phyloP scores from a whole-genome alignment of 352 stramenopile genomes.

The Blastocystis hominis region DNA sequence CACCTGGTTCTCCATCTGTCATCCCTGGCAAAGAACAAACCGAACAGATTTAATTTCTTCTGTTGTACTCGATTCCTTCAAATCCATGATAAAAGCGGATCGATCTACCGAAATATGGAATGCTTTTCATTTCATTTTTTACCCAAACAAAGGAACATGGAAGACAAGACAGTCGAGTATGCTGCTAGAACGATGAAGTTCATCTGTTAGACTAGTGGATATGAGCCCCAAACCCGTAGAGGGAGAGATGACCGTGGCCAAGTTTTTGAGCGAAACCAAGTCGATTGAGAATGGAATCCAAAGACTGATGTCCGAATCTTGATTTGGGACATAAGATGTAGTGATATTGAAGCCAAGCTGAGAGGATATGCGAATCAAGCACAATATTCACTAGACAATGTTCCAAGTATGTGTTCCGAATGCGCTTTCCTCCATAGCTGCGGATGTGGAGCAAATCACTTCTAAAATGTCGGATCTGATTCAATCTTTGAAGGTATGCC shows the following conservation, averaged over 20 bases:
- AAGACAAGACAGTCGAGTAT: background rate
- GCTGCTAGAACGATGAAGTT: no score
- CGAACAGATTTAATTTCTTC: slow-evolving; percentile 8
- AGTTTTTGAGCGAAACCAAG: slow-evolving; percentile 38
- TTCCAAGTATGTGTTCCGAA: background rate
- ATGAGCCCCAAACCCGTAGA: background rate
- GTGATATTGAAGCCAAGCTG: slow-evolving; percentile 47
- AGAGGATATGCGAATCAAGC: slow-evolving; percentile 47
- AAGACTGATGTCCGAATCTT: background rate
- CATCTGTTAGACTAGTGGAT: slow-evolving; percentile 12
- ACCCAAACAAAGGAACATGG: background rate
- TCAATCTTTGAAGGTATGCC: background rate
- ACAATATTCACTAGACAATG: slow-evolving; percentile 48
- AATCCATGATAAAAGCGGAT: background rate
- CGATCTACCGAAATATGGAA: background rate
- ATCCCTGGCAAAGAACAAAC: slow-evolving; percentile 27
- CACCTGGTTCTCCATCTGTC: slow-evolving; percentile 33
- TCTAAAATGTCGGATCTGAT: slow-evolving; percentile 36
- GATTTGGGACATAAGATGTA: background rate
- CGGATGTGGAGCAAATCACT: slow-evolving; percentile 50
- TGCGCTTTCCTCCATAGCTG: background rate
- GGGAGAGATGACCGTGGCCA: slow-evolving; percentile 6
- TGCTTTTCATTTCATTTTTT: background rate
- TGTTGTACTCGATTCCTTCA: background rate
- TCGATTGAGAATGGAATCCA: slow-evolving; percentile 12